Base-by-base conservation (phyloP, 345 rosid species). In the Streptanthus diversifolius region DNA sequence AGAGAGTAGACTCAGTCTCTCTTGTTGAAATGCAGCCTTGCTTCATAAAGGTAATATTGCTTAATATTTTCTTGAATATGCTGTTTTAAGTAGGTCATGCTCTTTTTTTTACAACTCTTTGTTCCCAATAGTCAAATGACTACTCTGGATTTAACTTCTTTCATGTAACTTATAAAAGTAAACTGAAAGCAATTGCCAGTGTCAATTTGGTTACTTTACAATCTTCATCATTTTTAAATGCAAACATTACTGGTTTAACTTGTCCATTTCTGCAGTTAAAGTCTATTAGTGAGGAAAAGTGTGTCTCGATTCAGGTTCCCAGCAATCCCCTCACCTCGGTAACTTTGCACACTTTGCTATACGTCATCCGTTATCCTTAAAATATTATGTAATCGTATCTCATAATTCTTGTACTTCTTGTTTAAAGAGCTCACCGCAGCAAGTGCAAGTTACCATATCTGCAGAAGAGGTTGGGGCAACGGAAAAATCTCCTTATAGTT, bases 391-490 rank as follows among this genome's bases (percentile, higher is more conserved):
- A 13, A 24, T 47, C 5, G 29, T 44, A 27, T 64, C 73, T 72
- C 43, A 54, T 67, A 15, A 18, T 36, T 41, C 27, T 39, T 77
- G 7, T 48, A 37, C 48, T 71, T 77, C 19, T 66, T 65, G 77
- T 71, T 40, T 64, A 24, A 82, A 95, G 99, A 86, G 76, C 81
- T 72, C 84, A 29, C 80, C 85, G 15, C 92, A 82, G 75, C 83
- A 75, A 67, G 77, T 95, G 54, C 90, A 82, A 45, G 90, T 90
- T 70, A 78, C 85, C 58, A 80, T 95, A 64, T 83, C 88, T 65
- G 98, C 92, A 9, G 98, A 90, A 83, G 99, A 90, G 82, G 78
- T 84, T 85, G 96, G 97, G 68, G 84, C 86, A 32, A 87, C 80
- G 76, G 99, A 92, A 78, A 88, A 85, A 75, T 87, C 97, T 72